phyloP scores from a whole-genome alignment of 345 rosid species.

The Litchi chinensis region DNA sequence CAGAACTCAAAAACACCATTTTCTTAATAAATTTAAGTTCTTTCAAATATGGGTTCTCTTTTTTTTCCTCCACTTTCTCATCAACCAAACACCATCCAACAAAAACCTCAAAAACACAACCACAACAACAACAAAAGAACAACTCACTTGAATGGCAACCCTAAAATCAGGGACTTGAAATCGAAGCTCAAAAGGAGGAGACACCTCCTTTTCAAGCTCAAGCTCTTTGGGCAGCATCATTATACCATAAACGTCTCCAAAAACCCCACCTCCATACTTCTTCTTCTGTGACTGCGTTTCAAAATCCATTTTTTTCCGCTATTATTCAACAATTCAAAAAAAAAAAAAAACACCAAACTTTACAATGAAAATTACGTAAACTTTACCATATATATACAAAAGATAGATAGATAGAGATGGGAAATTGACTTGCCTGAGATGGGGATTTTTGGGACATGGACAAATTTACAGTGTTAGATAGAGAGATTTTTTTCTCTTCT shows the following conservation, averaged over 20 bases:
- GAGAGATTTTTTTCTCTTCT: neutral
- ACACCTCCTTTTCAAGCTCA: conserved; percentile 47
- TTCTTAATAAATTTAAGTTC: neutral
- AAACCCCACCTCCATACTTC: conserved; percentile 38
- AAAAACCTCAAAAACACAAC: too few relatives aligned
- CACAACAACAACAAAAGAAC: neutral
- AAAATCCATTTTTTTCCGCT: conserved; percentile 31
- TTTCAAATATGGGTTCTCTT: neutral
- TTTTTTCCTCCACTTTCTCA: neutral
- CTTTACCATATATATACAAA: neutral
- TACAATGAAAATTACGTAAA: neutral
- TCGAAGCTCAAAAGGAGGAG: conserved; percentile 51
- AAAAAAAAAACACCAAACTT: neutral
- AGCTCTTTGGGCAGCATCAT: conserved; percentile 69
- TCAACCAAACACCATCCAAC: conserved; percentile 15
- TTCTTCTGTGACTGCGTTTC: conserved; percentile 57
- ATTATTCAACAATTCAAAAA: neutral
- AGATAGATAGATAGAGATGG: neutral
- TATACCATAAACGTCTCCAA: conserved; percentile 47
- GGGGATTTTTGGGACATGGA: conserved; percentile 37
- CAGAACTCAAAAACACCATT: too few relatives aligned
- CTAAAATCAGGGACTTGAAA: conserved; percentile 66
- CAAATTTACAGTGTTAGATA: neutral
- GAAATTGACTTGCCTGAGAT: conserved; percentile 35
- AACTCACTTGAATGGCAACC: conserved; percentile 50